phyloP scores from a whole-genome alignment of 345 rosid genomes.

The Iberis pinnata region DNA sequence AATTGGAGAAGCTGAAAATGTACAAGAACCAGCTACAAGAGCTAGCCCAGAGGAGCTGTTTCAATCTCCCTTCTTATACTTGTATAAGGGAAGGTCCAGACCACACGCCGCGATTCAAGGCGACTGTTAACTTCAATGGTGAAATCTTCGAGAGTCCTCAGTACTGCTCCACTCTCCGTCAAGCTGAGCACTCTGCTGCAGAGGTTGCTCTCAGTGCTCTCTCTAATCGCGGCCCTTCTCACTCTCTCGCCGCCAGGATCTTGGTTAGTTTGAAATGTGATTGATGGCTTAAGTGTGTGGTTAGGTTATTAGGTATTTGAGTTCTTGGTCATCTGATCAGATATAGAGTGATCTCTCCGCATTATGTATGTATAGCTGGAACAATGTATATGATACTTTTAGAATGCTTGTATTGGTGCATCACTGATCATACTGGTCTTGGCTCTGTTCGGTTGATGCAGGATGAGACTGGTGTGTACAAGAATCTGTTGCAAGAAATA shows the following conservation, averaged over 20 bases:
- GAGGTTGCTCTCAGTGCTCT: constrained; percentile 91
- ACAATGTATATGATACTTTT: too few relatives aligned
- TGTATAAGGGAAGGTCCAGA: constrained; percentile 98
- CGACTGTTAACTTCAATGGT: constrained; percentile 92
- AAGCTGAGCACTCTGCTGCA: constrained; percentile 99
- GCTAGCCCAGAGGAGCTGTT: constrained; percentile 99
- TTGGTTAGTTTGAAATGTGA: constrained; percentile 68
- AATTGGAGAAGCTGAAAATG: constrained; percentile 43
- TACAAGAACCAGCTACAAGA: constrained; percentile 99
- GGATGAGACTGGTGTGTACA: constrained; percentile 99
- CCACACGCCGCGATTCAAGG: constrained; percentile 98
- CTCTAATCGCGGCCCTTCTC: constrained; percentile 89
- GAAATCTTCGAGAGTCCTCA: constrained; percentile 95
- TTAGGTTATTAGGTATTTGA: too few relatives aligned
- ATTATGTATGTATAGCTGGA: too few relatives aligned
- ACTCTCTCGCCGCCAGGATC: constrained; percentile 96
- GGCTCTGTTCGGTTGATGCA: constrained; percentile 30
- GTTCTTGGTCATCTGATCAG: too few relatives aligned
- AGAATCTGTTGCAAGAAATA: constrained; percentile 92
- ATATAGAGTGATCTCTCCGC: too few relatives aligned
- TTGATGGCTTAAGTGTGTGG: not conserved
- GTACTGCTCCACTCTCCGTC: constrained; percentile 96
- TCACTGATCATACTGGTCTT: constrained; percentile 1
- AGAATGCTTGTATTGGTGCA: too few relatives aligned
- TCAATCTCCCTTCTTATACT: constrained; percentile 80